Evolutionary conservation across 371 early-diverging fungal species (phyloP).

Genomic region (Coemansia sp.): DNA sequence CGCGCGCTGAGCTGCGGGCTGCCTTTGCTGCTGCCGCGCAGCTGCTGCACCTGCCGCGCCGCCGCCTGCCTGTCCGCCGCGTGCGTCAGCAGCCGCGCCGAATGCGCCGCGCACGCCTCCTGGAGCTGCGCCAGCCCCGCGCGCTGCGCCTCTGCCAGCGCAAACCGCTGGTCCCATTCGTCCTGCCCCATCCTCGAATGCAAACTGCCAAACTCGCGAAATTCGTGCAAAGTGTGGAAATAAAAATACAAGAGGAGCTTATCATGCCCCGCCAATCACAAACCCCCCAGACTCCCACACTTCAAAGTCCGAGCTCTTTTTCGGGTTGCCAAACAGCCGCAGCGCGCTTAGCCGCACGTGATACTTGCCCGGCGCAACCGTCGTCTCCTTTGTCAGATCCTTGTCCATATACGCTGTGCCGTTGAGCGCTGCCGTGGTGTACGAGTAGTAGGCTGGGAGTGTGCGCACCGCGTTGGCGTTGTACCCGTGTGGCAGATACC

Average conservation of each 20-base stretch:
- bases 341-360: slow-evolving; percentile 13
- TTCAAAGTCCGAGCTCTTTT: slow-evolving; percentile 18
- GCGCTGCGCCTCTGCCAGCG: slow-evolving; percentile 2
- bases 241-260: not conserved
- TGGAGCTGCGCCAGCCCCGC: slow-evolving; percentile 10
- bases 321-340: slow-evolving; percentile 24
- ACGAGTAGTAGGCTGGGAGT: not conserved
- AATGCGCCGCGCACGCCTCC: slow-evolving; percentile 5
- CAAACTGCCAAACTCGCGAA: no score
- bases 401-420: slow-evolving; percentile 14
- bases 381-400: not conserved
- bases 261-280: no score
- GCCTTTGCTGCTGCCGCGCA: slow-evolving; percentile 1
- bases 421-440: not conserved
- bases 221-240: not conserved
- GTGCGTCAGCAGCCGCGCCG: slow-evolving; percentile 4
- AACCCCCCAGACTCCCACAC: slow-evolving; percentile 24
- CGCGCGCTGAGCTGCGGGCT: slow-evolving; percentile 27
- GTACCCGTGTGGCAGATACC: slow-evolving; percentile 9
- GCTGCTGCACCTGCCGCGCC: not conserved
- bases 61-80: not conserved
- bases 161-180: slow-evolving; percentile 23
- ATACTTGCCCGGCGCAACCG: slow-evolving; percentile 22
- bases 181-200: not conserved
- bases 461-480: slow-evolving; percentile 15